Evolutionary conservation across 75 land plant genomes (phyloP), one percentile per base, ranked within the genome.

Genomic region (Cupressus sempervirens): DNA sequence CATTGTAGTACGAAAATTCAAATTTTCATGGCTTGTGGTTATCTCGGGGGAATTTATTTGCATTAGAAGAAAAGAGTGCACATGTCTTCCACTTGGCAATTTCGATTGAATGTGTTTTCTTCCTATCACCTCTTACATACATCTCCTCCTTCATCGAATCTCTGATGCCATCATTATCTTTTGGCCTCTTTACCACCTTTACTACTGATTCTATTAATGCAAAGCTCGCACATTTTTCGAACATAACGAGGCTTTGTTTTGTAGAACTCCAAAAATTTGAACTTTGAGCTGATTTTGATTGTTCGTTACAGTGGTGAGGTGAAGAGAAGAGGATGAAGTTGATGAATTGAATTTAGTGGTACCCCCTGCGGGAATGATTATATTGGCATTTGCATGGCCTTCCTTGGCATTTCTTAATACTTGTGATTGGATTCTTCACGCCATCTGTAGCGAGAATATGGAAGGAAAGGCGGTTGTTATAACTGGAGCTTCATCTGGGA

Each of bases 401-500:
- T 82, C 93, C 34, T 81, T 97, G 29, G 74, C 85, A 29, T 91
- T 95, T 87, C 83, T 94, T 45, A 86, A 65, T 11, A 83, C 88
- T 0, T 86, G 87, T 67, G 88, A 89, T 58, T 93, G 95, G 91
- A 16, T 91, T 85, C 85, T 88, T 53, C 40, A 80, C 30, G 72
- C 46, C 84, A 23, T 95, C 43, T 77, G 84, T 82, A 45, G 35
- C 5, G 92, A 92, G 82, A 53, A 92, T 40, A 88, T 95, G 90
- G 95, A 93, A 34, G 92, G 91, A 52, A 95, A 95, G 85, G 94
- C 94, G 11, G 95, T 95, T 11, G 68, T 97, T 62, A 93, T 97
- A 90, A 97, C 99, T 29, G 99, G 99, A 14, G 99, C 97, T 89
- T 92, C 97, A 13, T 97, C 99, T 38, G 96, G 93, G 2, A 95